Evolutionary conservation across 2,329 filamentous ascomycete species (phyloP).

Genomic region (Lecanicillium sp.): DNA sequence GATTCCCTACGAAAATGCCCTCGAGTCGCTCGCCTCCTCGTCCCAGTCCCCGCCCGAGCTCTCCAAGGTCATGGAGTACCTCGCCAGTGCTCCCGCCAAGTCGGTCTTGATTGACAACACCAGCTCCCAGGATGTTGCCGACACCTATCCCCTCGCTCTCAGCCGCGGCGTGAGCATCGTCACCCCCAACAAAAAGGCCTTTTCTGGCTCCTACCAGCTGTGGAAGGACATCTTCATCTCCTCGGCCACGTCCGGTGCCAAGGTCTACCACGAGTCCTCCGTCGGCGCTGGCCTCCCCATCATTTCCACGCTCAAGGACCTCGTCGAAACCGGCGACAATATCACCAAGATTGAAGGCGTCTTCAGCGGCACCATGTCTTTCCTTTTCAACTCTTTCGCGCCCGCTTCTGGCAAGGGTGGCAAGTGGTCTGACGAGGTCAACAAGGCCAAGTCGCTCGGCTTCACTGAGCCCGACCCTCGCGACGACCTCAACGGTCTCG

Average conservation of each 20-base stretch:
- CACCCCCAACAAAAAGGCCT: conserved; percentile 98
- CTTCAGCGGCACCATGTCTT: conserved; percentile 95
- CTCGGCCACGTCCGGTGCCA: conserved; percentile 61
- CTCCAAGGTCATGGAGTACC: conserved; percentile 66
- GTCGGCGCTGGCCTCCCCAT: conserved; percentile 90
- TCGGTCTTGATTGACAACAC: conserved; percentile 92
- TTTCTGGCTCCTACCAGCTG: conserved; percentile 70
- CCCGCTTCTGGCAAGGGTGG: conserved; percentile 66
- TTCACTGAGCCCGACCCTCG: conserved; percentile 87
- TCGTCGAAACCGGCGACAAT: conserved; percentile 89
- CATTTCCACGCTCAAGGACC: conserved; percentile 85
- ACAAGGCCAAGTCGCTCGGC: conserved; percentile 83
- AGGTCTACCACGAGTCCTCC: conserved; percentile 91
- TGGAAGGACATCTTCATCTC: conserved; percentile 83
- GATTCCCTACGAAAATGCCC: conserved; percentile 50
- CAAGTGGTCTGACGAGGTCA: conserved; percentile 85
- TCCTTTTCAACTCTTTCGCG: conserved; percentile 95
- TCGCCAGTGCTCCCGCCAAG: conserved; percentile 68
- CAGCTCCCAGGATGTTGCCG: conserved; percentile 77
- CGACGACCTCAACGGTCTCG: conserved; percentile 79
- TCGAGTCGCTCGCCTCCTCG: conserved; percentile 56
- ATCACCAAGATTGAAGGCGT: conserved; percentile 92
- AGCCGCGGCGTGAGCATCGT: conserved; percentile 80
- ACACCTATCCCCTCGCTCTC: conserved; percentile 74
- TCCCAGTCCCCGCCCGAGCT: conserved; percentile 57